Conservation (phyloP, 2,329 filamentous ascomycete genomes). For the Botrytis tulipae region DNA sequence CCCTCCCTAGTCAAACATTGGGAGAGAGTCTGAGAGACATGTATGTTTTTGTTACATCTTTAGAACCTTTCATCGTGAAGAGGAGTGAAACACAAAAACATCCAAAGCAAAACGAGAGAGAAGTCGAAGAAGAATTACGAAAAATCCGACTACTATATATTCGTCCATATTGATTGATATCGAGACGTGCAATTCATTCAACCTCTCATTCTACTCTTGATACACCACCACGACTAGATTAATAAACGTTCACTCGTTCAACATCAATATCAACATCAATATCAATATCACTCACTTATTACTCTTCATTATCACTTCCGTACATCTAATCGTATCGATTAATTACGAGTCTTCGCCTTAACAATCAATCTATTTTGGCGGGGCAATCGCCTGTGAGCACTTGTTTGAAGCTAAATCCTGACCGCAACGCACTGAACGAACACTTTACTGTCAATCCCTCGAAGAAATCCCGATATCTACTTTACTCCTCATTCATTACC, state of each 20-base stretch:
- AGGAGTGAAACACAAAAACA: neutral
- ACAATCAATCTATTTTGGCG: constrained; percentile 19
- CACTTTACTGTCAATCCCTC: neutral
- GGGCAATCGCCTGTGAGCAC: constrained; percentile 21
- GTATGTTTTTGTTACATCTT: neutral
- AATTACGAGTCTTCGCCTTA: neutral
- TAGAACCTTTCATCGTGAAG: no score
- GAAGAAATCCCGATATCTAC: constrained; percentile 3
- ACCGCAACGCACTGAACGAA: constrained; percentile 15
- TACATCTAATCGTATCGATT: neutral
- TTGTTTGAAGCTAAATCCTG: constrained; percentile 16
- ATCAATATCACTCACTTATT: constrained; percentile 1
- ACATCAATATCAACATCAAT: neutral
- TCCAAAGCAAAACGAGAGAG: neutral
- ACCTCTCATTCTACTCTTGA: neutral
- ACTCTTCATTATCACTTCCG: neutral
- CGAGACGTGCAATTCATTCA: neutral
- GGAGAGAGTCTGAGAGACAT: neutral
- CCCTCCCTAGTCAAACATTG: neutral
- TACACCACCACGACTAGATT: neutral
- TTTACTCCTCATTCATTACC: constrained; percentile 2
- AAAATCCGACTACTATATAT: neutral
- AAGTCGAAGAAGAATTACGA: neutral
- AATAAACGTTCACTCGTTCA: neutral
- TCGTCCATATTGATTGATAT: neutral